Base-by-base conservation (phyloP, 352 stramenopile species). In the Phytopythium kandeliae region DNA sequence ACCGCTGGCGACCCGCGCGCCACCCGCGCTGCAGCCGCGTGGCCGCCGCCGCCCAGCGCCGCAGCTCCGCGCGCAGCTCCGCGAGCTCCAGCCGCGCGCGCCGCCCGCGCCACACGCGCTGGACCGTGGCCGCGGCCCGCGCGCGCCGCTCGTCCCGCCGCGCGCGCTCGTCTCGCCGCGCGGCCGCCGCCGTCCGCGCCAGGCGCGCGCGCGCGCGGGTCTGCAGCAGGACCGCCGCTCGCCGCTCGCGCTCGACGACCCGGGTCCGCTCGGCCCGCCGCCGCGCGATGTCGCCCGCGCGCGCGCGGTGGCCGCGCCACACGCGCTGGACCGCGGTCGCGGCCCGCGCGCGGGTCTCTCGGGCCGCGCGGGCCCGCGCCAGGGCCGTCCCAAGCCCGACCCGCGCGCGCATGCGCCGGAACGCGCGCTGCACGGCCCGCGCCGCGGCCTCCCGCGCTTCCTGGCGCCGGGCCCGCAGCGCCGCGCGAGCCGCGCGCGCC, bases 271-370 rank as follows among this genome's bases (percentile, higher is more conserved):
- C 67, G 5, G 60, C 50, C 22, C 54, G 66, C 17, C 74, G 43
- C 11, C 70, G 42, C 9, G 37, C 57, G 5, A 67, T 58, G 9
- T 55, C 57, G 3, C 61, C 3, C 1, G 19, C 50, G 3, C 75
- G 73, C 16, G 62, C 63, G 16, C 67, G 54, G 46, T 76, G 81
- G 8, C 74, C 78, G 36, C 88, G 65, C 72, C 85, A 96, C 4
- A 76, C 51, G 15, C 85, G 66, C 61, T 97, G 88, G 28, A 97
- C 63, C n/a, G 61, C 76, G 12, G 64, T 54, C 1, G 75, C 72
- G 13, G 70, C 74, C 1, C 63, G 40, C 8, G 60, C 46, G 16
- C 60, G 22, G 22, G 51, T 46, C 21, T 57, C 51, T 10, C 55
- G 17, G 15, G 49, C 55, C 17, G 51, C n/a, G 15, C 60, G 54